A percentile compares a stretch with the other conserved stretches of the same genome.
Conservation (phyloP, 306 rosid species). For the Quercus wislizeni region DNA sequence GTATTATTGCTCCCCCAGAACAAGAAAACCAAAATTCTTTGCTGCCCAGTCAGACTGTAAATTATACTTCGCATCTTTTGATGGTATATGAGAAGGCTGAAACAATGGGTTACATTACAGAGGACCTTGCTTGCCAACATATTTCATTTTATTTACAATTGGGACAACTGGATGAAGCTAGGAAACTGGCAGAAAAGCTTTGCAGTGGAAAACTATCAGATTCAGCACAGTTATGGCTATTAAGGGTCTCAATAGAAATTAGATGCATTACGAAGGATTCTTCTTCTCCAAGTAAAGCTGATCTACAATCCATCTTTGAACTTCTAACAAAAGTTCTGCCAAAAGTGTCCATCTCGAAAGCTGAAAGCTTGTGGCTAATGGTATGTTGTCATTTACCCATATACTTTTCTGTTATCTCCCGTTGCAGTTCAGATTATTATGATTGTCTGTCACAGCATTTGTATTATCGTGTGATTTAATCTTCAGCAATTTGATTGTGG, state of each 20-base stretch:
- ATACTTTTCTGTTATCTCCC: background rate
- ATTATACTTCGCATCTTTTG: slow-evolving; percentile 43
- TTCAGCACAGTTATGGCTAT: slow-evolving; percentile 53
- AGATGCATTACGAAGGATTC: slow-evolving; percentile 42
- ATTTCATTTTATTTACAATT: slow-evolving; percentile 60
- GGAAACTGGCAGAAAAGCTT: slow-evolving; percentile 56
- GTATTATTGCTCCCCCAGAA: slow-evolving; percentile 35
- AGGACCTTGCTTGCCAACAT: slow-evolving; percentile 64
- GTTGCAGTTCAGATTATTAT: background rate
- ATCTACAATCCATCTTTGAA: slow-evolving; percentile 62
- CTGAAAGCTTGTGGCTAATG: slow-evolving; percentile 80
- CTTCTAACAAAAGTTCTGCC: slow-evolving; percentile 46
- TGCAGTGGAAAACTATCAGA: slow-evolving; percentile 55
- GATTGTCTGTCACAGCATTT: background rate
- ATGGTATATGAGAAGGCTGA: slow-evolving; percentile 72
- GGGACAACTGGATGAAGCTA: slow-evolving; percentile 64
- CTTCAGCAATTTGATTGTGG: background rate
- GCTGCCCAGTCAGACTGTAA: slow-evolving; percentile 21
- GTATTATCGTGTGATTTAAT: background rate
- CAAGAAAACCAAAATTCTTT: slow-evolving; percentile 34
- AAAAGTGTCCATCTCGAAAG: slow-evolving; percentile 46
- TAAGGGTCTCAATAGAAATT: slow-evolving; percentile 59
- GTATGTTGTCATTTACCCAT: slow-evolving; percentile 38
- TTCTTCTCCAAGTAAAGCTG: slow-evolving; percentile 47
- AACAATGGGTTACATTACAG: slow-evolving; percentile 53